A percentile compares a stretch with the other conserved stretches of the same genome.
Conservation (phyloP, 345 rosid genomes). For the Eucalyptus caleyi region DNA sequence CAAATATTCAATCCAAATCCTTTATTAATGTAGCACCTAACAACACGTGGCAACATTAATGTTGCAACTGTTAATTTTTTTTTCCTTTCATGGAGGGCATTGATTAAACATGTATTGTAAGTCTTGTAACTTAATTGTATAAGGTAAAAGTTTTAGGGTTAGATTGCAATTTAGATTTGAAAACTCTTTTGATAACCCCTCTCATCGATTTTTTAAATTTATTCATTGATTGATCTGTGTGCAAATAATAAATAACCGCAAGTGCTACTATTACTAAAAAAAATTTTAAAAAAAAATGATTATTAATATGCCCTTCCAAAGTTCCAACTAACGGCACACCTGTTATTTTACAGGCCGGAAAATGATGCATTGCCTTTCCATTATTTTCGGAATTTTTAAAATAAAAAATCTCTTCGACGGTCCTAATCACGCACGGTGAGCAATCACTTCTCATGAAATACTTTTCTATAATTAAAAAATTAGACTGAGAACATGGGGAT, state of each 20-base stretch:
- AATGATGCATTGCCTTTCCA: neutral
- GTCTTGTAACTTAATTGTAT: neutral
- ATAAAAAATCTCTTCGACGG: neutral
- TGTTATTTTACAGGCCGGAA: neutral
- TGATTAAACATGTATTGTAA: neutral
- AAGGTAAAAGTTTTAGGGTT: neutral
- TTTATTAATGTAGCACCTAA: neutral
- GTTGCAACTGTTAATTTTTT: neutral
- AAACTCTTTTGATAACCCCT: neutral
- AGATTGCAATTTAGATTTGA: neutral
- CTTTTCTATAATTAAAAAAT: neutral
- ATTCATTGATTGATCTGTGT: neutral
- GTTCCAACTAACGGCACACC: neutral
- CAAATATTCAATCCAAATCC: neutral
- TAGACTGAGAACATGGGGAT: neutral
- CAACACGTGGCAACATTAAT: neutral
- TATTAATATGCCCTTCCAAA: neutral
- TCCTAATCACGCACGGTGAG: neutral
- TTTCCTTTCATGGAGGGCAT: neutral
- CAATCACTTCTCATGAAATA: neutral
- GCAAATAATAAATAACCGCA: neutral
- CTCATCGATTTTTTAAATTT: neutral
- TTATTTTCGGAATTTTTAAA: neutral
- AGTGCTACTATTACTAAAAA: neutral
- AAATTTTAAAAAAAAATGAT: neutral